Evolutionary conservation across 1,139 yeast genomes (phyloP).

Genomic region (Hyphopichia buzzinii): DNA sequence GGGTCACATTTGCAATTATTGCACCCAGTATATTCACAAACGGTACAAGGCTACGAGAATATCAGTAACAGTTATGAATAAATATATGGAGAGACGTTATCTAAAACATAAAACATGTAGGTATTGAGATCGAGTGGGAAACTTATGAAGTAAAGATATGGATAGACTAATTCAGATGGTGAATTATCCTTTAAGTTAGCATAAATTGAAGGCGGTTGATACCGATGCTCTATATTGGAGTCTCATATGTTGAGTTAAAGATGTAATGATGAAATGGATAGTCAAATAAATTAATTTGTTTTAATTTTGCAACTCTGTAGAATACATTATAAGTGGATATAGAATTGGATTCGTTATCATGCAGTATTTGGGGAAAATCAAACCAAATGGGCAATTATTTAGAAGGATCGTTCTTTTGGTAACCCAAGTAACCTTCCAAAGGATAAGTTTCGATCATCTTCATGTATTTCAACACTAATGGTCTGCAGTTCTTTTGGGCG

Average conservation of each 20-base stretch:
- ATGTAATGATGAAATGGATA: background rate
- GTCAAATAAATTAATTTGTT: background rate
- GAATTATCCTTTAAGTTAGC: no score
- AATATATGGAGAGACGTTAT: background rate
- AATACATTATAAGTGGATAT: background rate
- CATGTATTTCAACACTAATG: slow-evolving; percentile 69
- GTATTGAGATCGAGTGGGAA: no score
- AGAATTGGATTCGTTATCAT: background rate
- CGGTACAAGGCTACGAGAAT: no score
- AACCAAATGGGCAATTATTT: no score
- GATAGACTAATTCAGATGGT: no score
- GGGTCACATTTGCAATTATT: no score
- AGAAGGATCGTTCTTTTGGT: slow-evolving; percentile 83
- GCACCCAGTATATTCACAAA: no score
- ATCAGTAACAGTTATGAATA: background rate
- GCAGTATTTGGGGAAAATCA: background rate
- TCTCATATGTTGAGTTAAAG: no score
- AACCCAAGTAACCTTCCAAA: slow-evolving; percentile 71
- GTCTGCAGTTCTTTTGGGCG: slow-evolving; percentile 65
- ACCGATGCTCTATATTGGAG: background rate
- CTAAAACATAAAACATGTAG: no score
- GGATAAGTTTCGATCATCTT: slow-evolving; percentile 70
- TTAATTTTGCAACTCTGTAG: background rate
- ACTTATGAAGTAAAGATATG: no score
- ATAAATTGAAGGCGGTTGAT: background rate